Evolutionary conservation across 169 alveolate species (phyloP).

Genomic region (Plasmodium coatneyi): DNA sequence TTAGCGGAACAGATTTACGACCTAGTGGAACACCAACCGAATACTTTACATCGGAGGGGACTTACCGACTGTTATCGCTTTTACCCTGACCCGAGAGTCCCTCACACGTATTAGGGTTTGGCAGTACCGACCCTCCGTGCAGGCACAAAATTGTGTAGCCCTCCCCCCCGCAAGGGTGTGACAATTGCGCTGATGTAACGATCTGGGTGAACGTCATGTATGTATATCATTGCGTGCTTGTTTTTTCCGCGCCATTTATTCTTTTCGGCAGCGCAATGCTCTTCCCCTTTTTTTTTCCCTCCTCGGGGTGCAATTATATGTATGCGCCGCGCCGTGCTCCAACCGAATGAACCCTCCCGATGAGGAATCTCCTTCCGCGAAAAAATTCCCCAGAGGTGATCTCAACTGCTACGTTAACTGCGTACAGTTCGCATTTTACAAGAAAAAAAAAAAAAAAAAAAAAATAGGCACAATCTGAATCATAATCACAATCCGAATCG

Average conservation of each 20-base stretch:
- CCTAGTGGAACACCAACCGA: constrained; percentile 82
- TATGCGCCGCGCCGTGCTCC: not conserved
- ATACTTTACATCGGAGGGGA: constrained; percentile 81
- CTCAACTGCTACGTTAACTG: not conserved
- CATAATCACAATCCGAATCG: not conserved
- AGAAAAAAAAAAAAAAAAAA: too few relatives aligned
- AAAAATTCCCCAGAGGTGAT: not conserved
- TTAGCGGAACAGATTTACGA: constrained; percentile 76
- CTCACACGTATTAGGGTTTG: constrained; percentile 11
- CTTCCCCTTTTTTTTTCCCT: not conserved
- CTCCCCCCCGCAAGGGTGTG: not conserved
- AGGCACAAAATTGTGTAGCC: not conserved
- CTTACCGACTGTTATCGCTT: constrained; percentile 79
- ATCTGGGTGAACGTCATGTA: not conserved
- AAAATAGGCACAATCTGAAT: not conserved
- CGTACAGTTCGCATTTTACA: not conserved
- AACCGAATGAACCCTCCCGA: not conserved
- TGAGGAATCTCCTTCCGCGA: not conserved
- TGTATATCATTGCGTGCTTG: not conserved
- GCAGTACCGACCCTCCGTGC: not conserved
- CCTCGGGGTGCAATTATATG: not conserved
- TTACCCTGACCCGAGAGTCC: constrained; percentile 55
- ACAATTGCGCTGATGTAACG: not conserved
- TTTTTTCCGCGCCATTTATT: not conserved
- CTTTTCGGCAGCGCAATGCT: not conserved